phyloP scores from a whole-genome alignment of 2,329 filamentous ascomycete species.

The Xylaria sp. region DNA sequence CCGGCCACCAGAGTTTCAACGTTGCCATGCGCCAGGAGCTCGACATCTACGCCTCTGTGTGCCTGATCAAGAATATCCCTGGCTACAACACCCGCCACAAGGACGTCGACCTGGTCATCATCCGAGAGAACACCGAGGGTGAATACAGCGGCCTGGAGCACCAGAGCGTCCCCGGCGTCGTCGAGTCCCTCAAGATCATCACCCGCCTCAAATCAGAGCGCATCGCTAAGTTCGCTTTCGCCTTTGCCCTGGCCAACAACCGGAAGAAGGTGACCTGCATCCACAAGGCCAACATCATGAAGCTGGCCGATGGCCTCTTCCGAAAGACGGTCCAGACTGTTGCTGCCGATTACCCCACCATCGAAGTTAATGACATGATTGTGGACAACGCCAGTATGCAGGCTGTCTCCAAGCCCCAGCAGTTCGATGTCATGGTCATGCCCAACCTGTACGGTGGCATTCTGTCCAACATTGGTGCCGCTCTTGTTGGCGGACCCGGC shows the following conservation, averaged over 20 bases:
- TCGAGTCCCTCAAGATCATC: slow-evolving; percentile 99
- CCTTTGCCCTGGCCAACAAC: slow-evolving; percentile 98
- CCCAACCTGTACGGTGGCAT: slow-evolving; percentile 99
- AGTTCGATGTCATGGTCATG: slow-evolving; percentile 99
- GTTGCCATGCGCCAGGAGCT: slow-evolving; percentile 98
- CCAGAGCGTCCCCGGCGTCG: slow-evolving; percentile 94
- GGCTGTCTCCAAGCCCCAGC: slow-evolving; percentile 93
- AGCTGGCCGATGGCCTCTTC: slow-evolving; percentile 98
- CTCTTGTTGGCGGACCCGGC: slow-evolving; percentile 95
- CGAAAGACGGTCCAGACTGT: slow-evolving; percentile 95
- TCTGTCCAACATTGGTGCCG: slow-evolving; percentile 97
- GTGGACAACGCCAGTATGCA: slow-evolving; percentile 99
- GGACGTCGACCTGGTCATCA: slow-evolving; percentile 97
- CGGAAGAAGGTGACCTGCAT: slow-evolving; percentile 99
- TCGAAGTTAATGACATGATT: slow-evolving; percentile 99
- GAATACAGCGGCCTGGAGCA: slow-evolving; percentile 99
- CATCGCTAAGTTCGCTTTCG: slow-evolving; percentile 98
- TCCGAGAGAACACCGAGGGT: slow-evolving; percentile 99
- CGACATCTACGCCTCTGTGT: slow-evolving; percentile 98
- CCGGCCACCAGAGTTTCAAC: slow-evolving; percentile 99
- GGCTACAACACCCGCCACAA: slow-evolving; percentile 98
- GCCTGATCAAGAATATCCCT: slow-evolving; percentile 99
- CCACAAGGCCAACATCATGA: slow-evolving; percentile 99
- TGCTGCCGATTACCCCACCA: slow-evolving; percentile 92
- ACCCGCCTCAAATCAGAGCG: slow-evolving; percentile 99